phyloP scores from a whole-genome alignment of 331 rosid species.

The Quercus phellos region DNA sequence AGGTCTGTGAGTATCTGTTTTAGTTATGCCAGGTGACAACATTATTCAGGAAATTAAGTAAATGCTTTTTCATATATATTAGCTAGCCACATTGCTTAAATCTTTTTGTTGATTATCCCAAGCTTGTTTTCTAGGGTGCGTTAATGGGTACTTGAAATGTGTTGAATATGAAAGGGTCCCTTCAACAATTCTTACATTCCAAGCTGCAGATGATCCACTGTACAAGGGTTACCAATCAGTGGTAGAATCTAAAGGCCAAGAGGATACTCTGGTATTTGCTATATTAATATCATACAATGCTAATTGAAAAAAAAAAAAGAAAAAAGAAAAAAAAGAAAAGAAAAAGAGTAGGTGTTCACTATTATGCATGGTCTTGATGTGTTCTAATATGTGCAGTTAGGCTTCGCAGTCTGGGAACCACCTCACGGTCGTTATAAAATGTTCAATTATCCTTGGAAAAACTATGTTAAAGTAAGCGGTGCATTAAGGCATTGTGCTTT shows the following conservation, averaged over 20 bases:
- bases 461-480: constrained; percentile 55
- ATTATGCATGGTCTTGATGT: too few species aligned
- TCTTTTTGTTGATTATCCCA: neutral
- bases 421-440: constrained; percentile 68
- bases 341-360: neutral
- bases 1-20: constrained; percentile 25
- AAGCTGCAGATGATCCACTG: constrained; percentile 73
- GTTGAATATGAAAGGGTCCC: constrained; percentile 67
- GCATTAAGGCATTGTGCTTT: constrained; percentile 76
- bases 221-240: constrained; percentile 67
- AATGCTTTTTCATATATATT: too few species aligned
- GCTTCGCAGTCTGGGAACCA: constrained; percentile 79
- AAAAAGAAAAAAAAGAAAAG: neutral
- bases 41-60: too few species aligned
- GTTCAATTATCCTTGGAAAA: constrained; percentile 70
- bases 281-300: neutral
- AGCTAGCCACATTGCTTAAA: neutral
- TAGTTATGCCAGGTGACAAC: neutral
- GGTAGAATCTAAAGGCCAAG: constrained; percentile 62
- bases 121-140: constrained; percentile 40
- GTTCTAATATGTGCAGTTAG: constrained; percentile 37
- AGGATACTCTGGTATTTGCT: constrained; percentile 59
- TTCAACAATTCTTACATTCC: constrained; percentile 61
- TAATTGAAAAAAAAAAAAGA: neutral
- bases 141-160: constrained; percentile 57